These are phyloP conservation scores for Extremus antarcticus DNA, from an alignment of 495 filamentous ascomycete species.

Conservation along the genomic window DNA sequence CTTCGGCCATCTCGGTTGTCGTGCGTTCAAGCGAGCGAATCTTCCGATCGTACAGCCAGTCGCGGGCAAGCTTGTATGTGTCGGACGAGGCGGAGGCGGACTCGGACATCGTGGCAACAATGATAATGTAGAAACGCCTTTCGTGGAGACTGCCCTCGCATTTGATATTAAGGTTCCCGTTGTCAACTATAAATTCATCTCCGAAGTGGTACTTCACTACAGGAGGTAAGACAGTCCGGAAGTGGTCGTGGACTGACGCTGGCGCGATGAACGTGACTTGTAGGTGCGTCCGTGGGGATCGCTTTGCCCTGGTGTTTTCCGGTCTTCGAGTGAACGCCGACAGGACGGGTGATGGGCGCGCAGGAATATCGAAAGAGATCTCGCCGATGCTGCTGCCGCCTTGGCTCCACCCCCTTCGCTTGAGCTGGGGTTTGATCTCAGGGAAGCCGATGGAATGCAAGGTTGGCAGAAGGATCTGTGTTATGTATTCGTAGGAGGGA, in stretches of 20 bases:
- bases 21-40: slow-evolving; percentile 14
- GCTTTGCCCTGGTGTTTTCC: neutral
- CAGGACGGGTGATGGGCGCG: slow-evolving; percentile 35
- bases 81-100: neutral
- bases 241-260: slow-evolving; percentile 23
- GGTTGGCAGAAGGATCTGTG: slow-evolving; percentile 62
- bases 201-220: slow-evolving; percentile 5
- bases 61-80: slow-evolving; percentile 50
- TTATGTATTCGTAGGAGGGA: slow-evolving; percentile 64
- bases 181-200: slow-evolving; percentile 9
- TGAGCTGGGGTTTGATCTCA: slow-evolving; percentile 42
- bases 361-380: slow-evolving; percentile 48
- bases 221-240: neutral
- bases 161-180: slow-evolving; percentile 36
- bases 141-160: slow-evolving; percentile 49
- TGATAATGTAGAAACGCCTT: slow-evolving; percentile 56
- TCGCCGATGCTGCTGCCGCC: slow-evolving; percentile 46
- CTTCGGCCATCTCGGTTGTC: slow-evolving; percentile 28
- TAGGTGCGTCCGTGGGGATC: slow-evolving; percentile 32
- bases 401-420: slow-evolving; percentile 55
- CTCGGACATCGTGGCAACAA: slow-evolving; percentile 56
- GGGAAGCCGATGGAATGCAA: slow-evolving; percentile 54
- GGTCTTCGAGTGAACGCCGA: slow-evolving; percentile 35
- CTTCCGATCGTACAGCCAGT: slow-evolving; percentile 48
- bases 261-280: slow-evolving; percentile 51